Percentiles rank a stretch among this genome's conserved stretches.
These are phyloP conservation scores for Annulohypoxylon nitens DNA, from an alignment of 495 filamentous ascomycete species.

Conservation along the genomic window DNA sequence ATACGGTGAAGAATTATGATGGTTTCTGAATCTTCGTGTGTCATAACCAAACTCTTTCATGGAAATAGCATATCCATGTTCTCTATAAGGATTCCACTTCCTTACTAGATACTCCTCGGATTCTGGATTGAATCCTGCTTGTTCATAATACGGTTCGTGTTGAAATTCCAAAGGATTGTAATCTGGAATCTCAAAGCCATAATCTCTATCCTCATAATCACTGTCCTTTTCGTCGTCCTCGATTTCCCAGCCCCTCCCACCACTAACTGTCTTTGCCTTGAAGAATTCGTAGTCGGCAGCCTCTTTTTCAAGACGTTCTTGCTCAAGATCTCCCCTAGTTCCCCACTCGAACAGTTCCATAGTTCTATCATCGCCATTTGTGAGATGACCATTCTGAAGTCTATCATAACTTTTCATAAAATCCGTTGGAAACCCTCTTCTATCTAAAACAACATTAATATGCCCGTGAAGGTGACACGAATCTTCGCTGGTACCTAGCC, in stretches of 20 bases:
- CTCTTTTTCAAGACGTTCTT: slow-evolving; percentile 5
- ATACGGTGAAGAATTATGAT: background rate
- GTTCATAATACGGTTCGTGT: background rate
- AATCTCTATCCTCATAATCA: background rate
- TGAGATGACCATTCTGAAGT: slow-evolving; percentile 12
- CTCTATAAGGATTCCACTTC: slow-evolving; percentile 30
- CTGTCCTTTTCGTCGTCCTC: slow-evolving; percentile 6
- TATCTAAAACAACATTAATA: slow-evolving; percentile 22
- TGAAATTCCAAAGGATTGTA: background rate
- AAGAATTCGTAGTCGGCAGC: slow-evolving; percentile 33
- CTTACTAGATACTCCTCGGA: slow-evolving; percentile 26
- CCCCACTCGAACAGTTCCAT: slow-evolving; percentile 37
- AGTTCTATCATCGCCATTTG: slow-evolving; percentile 20
- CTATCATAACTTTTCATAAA: slow-evolving; percentile 26
- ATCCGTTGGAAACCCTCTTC: slow-evolving; percentile 26
- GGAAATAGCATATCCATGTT: background rate
- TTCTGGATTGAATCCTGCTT: background rate
- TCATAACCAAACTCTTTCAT: slow-evolving; percentile 29
- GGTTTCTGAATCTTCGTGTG: background rate
- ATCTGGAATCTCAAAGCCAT: background rate
- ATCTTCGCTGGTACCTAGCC: slow-evolving; percentile 31
- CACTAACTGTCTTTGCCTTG: slow-evolving; percentile 13
- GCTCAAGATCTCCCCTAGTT: background rate
- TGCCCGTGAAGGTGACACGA: slow-evolving; percentile 27
- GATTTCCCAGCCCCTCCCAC: slow-evolving; percentile 14